These are phyloP conservation scores for Colletotrichum sp. DNA, from an alignment of 2,329 filamentous ascomycete genomes.

Conservation along the genomic window DNA sequence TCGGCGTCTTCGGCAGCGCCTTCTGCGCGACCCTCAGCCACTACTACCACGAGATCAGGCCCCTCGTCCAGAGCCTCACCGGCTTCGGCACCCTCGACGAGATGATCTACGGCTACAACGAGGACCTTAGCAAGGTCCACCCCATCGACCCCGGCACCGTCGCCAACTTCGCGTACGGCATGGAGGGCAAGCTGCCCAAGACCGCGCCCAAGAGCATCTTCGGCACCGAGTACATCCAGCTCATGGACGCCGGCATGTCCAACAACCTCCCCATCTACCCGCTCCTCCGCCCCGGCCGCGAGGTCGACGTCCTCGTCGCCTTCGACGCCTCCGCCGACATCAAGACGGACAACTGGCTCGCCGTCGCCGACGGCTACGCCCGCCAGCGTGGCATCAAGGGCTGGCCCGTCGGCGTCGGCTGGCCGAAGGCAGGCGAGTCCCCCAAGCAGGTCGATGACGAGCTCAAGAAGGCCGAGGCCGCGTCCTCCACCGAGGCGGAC, in stretches of 20 bases:
- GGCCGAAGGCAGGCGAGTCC: constrained; percentile 72
- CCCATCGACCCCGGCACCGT: constrained; percentile 91
- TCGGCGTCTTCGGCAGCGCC: constrained; percentile 96
- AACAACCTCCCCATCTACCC: constrained; percentile 98
- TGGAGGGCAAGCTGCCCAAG: constrained; percentile 75
- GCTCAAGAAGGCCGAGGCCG: constrained; percentile 71
- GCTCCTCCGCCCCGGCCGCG: constrained; percentile 82
- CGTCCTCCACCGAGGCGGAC: constrained; percentile 64
- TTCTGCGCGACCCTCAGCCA: constrained; percentile 96
- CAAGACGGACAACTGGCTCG: constrained; percentile 94
- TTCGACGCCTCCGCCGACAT: constrained; percentile 97
- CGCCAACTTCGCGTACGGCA: constrained; percentile 86
- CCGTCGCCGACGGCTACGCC: constrained; percentile 91
- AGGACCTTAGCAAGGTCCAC: constrained; percentile 89
- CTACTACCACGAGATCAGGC: constrained; percentile 94
- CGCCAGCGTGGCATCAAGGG: constrained; percentile 88
- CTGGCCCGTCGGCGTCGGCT: constrained; percentile 94
- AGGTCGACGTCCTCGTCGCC: constrained; percentile 88
- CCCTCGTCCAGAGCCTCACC: constrained; percentile 74
- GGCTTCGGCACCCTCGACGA: constrained; percentile 81
- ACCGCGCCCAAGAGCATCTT: constrained; percentile 82
- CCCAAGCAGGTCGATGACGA: constrained; percentile 65
- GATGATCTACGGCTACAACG: constrained; percentile 76
- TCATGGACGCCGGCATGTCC: constrained; percentile 98
- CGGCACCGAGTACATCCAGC: constrained; percentile 71